Percentiles rank a stretch among this genome's conserved stretches.
phyloP scores from a whole-genome alignment of 78 protist species.

The Bigelowiella natans region DNA sequence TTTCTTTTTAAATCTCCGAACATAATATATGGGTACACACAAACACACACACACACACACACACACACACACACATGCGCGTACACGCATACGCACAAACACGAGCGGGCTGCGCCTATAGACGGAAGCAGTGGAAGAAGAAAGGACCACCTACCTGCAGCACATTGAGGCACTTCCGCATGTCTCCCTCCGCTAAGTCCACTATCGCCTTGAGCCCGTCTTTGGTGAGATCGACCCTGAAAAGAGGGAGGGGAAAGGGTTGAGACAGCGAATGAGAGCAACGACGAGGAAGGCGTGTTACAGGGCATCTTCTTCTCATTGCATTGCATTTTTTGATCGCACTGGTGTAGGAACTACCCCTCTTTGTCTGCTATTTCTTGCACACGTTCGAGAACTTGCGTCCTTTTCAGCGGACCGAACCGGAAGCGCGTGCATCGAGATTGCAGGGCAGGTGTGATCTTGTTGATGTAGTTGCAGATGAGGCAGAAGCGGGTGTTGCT shows the following conservation, averaged over 20 bases:
- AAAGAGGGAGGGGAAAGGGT: background rate
- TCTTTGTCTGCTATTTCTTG: constrained; percentile 53
- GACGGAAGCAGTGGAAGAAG: too few species aligned
- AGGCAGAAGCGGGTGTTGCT: constrained; percentile 84
- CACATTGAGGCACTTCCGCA: constrained; percentile 59
- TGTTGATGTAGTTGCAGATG: constrained; percentile 86
- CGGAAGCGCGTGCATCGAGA: constrained; percentile 92
- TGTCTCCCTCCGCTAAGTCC: constrained; percentile 40
- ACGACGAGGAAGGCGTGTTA: background rate
- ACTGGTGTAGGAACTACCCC: too few species aligned
- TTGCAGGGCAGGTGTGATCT: constrained; percentile 89
- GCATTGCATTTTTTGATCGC: too few species aligned
- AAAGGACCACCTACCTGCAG: constrained; percentile 50
- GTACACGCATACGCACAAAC: too few species aligned
- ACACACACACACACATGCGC: too few species aligned
- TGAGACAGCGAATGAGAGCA: background rate
- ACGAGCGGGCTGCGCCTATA: too few species aligned
- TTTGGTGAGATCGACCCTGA: background rate
- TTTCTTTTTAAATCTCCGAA: too few species aligned
- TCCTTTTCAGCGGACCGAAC: constrained; percentile 68
- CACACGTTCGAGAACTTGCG: constrained; percentile 41
- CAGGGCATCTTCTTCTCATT: too few species aligned
- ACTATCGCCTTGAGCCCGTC: constrained; percentile 33
- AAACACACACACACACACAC: too few species aligned
- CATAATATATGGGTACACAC: too few species aligned